Evolutionary conservation across 1,284 basidiomycete species (phyloP).

Genomic region (Malassezia equina): DNA sequence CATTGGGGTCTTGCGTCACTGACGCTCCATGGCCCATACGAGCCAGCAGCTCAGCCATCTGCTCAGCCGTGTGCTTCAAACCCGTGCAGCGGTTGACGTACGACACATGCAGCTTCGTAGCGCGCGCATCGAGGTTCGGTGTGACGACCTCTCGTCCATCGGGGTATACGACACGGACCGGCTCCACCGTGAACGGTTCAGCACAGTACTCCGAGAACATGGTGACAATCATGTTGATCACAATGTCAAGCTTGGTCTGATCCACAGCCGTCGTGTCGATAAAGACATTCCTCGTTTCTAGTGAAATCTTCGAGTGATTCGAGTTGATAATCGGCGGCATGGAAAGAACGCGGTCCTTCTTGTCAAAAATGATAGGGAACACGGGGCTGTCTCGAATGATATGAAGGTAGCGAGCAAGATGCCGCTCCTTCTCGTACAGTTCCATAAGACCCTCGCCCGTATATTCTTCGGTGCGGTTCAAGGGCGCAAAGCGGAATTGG

Average conservation of each 20-base stretch:
- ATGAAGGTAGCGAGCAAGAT: slow-evolving; percentile 74
- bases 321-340: slow-evolving; percentile 76
- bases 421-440: slow-evolving; percentile 72
- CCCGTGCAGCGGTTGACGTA: slow-evolving; percentile 95
- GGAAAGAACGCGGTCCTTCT: slow-evolving; percentile 72
- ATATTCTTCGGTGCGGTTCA: slow-evolving; percentile 63
- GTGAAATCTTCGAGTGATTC: slow-evolving; percentile 77
- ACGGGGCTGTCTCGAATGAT: slow-evolving; percentile 91
- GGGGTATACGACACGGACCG: slow-evolving; percentile 37
- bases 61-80: slow-evolving; percentile 58
- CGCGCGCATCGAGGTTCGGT: slow-evolving; percentile 66
- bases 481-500: slow-evolving; percentile 77
- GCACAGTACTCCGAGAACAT: slow-evolving; percentile 97
- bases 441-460: slow-evolving; percentile 50
- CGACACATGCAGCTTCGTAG: slow-evolving; percentile 66
- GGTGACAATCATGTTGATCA: slow-evolving; percentile 81
- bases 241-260: slow-evolving; percentile 87
- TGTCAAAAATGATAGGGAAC: slow-evolving; percentile 95
- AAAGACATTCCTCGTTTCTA: slow-evolving; percentile 88
- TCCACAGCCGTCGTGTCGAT: slow-evolving; percentile 98
- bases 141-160: slow-evolving; percentile 63
- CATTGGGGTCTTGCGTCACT: slow-evolving; percentile 52
- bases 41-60: slow-evolving; percentile 60
- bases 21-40: slow-evolving; percentile 57
- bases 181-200: slow-evolving; percentile 61